Conservation (phyloP, 139 green algal species). For the Mesotaenium endlicherianum region DNA sequence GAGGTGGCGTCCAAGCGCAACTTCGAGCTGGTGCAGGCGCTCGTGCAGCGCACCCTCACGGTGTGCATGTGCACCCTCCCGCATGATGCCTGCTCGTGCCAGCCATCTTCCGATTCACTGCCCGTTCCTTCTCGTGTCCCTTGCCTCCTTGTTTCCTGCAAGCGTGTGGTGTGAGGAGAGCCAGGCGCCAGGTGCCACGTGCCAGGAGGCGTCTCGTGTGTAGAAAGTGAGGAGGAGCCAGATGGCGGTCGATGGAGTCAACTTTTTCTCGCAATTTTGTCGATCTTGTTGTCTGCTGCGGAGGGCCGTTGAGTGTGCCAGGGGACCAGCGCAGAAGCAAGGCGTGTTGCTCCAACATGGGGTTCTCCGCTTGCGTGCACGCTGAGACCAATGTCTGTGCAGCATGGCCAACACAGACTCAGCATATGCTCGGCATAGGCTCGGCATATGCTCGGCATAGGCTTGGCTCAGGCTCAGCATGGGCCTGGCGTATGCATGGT, state of each 20-base stretch:
- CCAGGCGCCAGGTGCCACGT: not conserved
- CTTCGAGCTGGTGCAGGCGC: conserved; percentile 48
- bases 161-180: not conserved
- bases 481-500: not conserved
- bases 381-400: too few relatives aligned
- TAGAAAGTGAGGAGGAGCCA: not conserved
- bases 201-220: not conserved
- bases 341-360: too few relatives aligned
- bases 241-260: not conserved
- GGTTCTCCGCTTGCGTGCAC: too few relatives aligned
- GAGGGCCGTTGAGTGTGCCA: too few relatives aligned
- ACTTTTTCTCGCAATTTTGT: too few relatives aligned
- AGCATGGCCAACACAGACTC: too few relatives aligned
- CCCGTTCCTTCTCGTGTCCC: not conserved
- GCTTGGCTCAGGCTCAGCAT: too few relatives aligned
- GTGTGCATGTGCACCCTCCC: not conserved
- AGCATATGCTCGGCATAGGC: too few relatives aligned
- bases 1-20: conserved; percentile 12
- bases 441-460: too few relatives aligned
- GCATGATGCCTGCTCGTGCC: not conserved
- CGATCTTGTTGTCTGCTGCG: too few relatives aligned
- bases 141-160: not conserved
- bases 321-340: too few relatives aligned
- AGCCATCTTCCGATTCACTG: not conserved
- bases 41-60: conserved; percentile 26